Base-by-base conservation (phyloP, 2,329 filamentous ascomycete species). In the Zopfia rhizophila region DNA sequence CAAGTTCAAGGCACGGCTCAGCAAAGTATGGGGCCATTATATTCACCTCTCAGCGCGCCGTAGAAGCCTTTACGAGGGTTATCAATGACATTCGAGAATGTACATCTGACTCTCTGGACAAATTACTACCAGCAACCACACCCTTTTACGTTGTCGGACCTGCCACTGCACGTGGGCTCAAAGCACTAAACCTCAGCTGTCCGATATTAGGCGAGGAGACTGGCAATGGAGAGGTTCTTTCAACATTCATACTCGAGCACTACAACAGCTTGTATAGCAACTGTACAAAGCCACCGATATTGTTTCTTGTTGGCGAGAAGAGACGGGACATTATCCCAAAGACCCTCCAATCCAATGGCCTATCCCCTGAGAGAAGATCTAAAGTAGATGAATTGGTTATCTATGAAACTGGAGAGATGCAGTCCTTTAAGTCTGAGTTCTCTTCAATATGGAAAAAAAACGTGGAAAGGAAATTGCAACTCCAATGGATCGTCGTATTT, bases 261-360 rank as follows among this genome's bases (percentile, higher is more conserved):
- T 96, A 96, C 65, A 82, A 81, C 41, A 46, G 48, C 6, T 51
- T 78, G 8, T 61, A 70, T 41, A 63, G 60, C 21, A 57, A 56
- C 46, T 40, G 61, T 6, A 35, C 43, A 11, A 84, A 84, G 59
- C 85, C 81, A 0, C 82, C 88, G 0, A 70, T 97, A 4, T 75
- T 97, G 1, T 99, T 97, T 69, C 81, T 95, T 11, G 91, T 96
- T 0, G 94, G 94, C 14, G 93, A 97, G 67, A 89, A 92, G 66
- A 83, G 91, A 42, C 79, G 94, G 31, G 94, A 97, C 68, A 85
- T 96, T 55, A 96, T 99, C 53, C 92, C 94, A 1, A 89, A 83
- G 59, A 90, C 84, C 1, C 75, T 97, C 25, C 89, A 86, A 78
- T 80, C 82, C 27, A 65, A 75, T 0, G 59, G 66, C 0, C 72